Evolutionary conservation across 805 yeast genomes (phyloP).

Genomic region (Millerozyma acaciae): DNA sequence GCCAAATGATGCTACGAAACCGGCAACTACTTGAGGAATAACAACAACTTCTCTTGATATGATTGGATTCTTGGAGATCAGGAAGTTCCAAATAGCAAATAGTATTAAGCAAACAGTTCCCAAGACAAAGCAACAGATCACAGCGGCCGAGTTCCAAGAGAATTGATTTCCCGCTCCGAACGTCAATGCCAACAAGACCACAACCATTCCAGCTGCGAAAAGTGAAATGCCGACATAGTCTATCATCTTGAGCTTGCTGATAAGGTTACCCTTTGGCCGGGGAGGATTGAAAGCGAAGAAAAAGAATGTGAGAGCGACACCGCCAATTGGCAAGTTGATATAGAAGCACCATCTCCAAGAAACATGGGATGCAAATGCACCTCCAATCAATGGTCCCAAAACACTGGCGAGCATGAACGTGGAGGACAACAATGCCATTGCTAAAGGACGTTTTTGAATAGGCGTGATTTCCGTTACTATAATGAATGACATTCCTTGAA

Average conservation of each 20-base stretch:
- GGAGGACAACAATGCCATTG: constrained; percentile 33
- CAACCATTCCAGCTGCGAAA: constrained; percentile 37
- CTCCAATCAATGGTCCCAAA: constrained; percentile 63
- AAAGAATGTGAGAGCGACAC: constrained; percentile 37
- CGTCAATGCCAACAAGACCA: constrained; percentile 46
- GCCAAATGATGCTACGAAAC: constrained; percentile 30
- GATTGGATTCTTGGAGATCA: constrained; percentile 40
- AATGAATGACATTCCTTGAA: constrained; percentile 25
- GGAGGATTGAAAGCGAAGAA: constrained; percentile 45
- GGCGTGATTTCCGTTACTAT: constrained; percentile 31
- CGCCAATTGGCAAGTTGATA: constrained; percentile 65
- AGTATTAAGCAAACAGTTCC: constrained; percentile 33
- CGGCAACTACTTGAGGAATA: constrained; percentile 33
- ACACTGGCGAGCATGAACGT: constrained; percentile 48
- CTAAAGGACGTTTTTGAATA: constrained; percentile 31
- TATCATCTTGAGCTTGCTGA: constrained; percentile 34
- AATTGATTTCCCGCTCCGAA: constrained; percentile 45
- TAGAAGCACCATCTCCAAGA: constrained; percentile 79
- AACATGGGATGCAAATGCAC: constrained; percentile 52
- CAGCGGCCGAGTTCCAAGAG: constrained; percentile 51
- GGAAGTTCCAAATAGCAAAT: constrained; percentile 41
- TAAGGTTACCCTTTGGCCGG: constrained; percentile 31
- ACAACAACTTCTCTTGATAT: constrained; percentile 43
- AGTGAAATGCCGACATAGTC: constrained; percentile 47
- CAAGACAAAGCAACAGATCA: constrained; percentile 44